Evolutionary conservation across 2,329 filamentous ascomycete genomes (phyloP), one percentile per base, ranked within the genome.

Genomic region (Venturia aucupariae): DNA sequence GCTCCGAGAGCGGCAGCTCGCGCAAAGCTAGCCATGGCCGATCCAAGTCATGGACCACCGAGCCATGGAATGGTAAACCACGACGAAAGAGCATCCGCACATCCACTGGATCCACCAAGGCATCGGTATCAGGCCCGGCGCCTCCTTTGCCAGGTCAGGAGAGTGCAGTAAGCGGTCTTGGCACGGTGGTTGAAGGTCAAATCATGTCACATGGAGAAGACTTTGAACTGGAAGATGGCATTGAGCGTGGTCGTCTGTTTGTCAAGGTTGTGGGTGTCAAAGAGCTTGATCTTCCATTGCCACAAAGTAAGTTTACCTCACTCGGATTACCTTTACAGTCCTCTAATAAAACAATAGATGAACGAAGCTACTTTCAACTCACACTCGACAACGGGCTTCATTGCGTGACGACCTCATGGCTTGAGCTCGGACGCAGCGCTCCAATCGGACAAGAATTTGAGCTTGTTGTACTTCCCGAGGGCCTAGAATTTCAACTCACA

Each of bases 191-290:
- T 3, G 92, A 96, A 71, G 86, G 88, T 66, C 88, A 90, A 60
- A 74, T 81, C 24, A 75, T 78, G 32, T 78, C 89, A 65, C 76
- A 76, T 42, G 82, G 83, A 54, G 79, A 82, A 5, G 83, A 84
- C 11, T 19, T 27, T 17, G 46, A 48, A 17, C 35, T 48, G 6
- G 88, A 90, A 64, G 92, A 97, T 65, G 90, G 86, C 63, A 88
- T 87, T 65, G 94, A 99, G 76, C 83, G 94, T 69, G 94, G 94
- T 11, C 83, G 94, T 66, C 82, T 99, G 1, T 99, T 99, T 71
- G 92, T 99, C 69, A 99, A 99, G 80, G 94, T 99, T n/a, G 89
- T 97, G 75, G 92, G 93, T 55, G 92, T 97, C 68, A 97, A 97
- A 75, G 92, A 97, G 70, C 82, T 99, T 44, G 92, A 97, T 72